These are phyloP conservation scores for Picea sitchensis DNA, from an alignment of 75 land plant species.

Conservation along the genomic window DNA sequence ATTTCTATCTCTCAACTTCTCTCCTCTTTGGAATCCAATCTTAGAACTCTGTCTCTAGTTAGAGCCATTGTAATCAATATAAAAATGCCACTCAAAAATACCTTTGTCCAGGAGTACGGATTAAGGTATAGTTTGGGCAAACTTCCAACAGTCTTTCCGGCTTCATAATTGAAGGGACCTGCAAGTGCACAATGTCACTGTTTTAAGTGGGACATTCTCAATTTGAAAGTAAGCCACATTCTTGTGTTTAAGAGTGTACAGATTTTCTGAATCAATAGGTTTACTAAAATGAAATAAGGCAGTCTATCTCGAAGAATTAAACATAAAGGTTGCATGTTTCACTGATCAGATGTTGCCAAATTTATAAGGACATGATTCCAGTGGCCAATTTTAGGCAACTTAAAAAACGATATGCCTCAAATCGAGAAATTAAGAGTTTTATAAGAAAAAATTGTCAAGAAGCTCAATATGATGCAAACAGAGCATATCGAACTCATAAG, in stretches of 20 bases:
- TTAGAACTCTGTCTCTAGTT: background rate
- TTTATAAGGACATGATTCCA: background rate
- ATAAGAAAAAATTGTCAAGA: background rate
- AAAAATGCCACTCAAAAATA: conserved; percentile 12
- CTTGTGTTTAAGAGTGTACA: background rate
- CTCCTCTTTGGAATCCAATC: background rate
- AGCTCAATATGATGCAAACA: background rate
- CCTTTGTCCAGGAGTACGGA: conserved; percentile 94
- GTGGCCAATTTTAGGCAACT: background rate
- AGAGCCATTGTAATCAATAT: background rate
- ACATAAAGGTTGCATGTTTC: background rate
- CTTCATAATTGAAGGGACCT: conserved; percentile 86
- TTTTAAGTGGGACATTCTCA: background rate
- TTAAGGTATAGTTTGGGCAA: conserved; percentile 66
- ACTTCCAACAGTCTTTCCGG: conserved; percentile 15
- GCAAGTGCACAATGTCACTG: background rate
- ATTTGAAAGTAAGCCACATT: background rate
- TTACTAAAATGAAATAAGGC: background rate
- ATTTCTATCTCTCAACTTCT: background rate
- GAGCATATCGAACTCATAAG: background rate
- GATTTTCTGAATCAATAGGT: background rate
- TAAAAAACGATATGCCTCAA: background rate
- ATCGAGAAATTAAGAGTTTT: background rate
- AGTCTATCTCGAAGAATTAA: background rate
- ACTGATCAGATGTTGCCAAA: background rate